Evolutionary conservation across 352 stramenopile species (phyloP), one percentile per base, ranked within the genome.

Genomic region (Lagenidium giganteum): DNA sequence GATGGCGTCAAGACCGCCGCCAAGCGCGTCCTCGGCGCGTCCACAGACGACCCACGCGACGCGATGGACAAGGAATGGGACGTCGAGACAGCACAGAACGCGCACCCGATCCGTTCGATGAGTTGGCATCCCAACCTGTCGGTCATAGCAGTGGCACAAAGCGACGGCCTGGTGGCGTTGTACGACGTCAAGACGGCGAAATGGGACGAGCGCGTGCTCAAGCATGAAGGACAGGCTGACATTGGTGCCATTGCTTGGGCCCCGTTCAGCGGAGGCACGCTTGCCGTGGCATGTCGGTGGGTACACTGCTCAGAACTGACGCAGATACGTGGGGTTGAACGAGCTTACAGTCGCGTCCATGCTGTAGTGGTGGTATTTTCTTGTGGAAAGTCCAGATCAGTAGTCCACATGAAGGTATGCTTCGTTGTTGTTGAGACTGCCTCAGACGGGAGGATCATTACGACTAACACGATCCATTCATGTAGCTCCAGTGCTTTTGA

Each of bases 201-300:
- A n/a, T 84, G 72, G 72, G 67, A 83, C 17, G 22, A 46, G 6
- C 58, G 67, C 9, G 67, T 81, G 37, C 45, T 84, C 33, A 61
- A 78, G 30, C 72, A 84, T 23, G 54, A 60, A 6, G 46, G 44
- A 22, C 72, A 84, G 45, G 32, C 40, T 25, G 54, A 64, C 22
- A 57, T 82, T 32, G 55, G 51, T 36, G 61, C 52, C 38, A 47
- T 83, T 21, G 51, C 66, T 41, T 84, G 72, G 72, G 69, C 66
- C 12, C 58, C 46, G 5, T 75, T 60, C 31, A 72, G 67, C 2
- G 60, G 68, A 8, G 61, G 72, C 22, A 52, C 61, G 17, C 28
- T 84, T 18, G 72, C 72, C 3, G 72, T 84, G 9, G 72, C 72
- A 0, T 74, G 67, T 42, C 64, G 63, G 59, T 72, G 37, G 14